Percentiles rank a stretch among this genome's conserved stretches.
These are phyloP conservation scores for Borealophlyctis nickersoniae DNA, from an alignment of 192 early-diverging fungal species.

Conservation along the genomic window DNA sequence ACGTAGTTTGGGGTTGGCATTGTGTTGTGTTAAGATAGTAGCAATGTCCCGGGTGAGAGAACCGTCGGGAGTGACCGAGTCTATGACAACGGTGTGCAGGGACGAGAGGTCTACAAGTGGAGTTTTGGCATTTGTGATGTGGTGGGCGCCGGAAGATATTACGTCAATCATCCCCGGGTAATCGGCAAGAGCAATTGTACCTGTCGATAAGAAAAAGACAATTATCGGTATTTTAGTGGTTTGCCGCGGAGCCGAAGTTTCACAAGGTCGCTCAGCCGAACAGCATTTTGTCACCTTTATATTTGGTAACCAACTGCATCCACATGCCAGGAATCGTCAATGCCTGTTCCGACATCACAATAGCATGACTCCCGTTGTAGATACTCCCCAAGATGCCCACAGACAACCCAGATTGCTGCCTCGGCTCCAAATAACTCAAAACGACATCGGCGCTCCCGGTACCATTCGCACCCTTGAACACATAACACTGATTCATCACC, in stretches of 20 bases:
- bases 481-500: slow-evolving; percentile 67
- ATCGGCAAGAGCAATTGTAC: slow-evolving; percentile 67
- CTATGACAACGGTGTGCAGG: slow-evolving; percentile 8
- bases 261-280: too few relatives aligned
- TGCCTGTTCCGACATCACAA: slow-evolving; percentile 62
- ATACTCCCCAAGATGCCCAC: slow-evolving; percentile 64
- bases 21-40: not conserved
- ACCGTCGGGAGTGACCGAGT: slow-evolving; percentile 2
- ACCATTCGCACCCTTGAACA: slow-evolving; percentile 22
- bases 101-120: slow-evolving; percentile 8
- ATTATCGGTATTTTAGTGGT: too few relatives aligned
- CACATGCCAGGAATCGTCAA: slow-evolving; percentile 67
- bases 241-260: too few relatives aligned
- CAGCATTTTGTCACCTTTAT: slow-evolving; percentile 64
- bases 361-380: slow-evolving; percentile 66
- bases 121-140: slow-evolving; percentile 10
- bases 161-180: slow-evolving; percentile 64
- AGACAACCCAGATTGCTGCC: slow-evolving; percentile 77
- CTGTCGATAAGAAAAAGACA: slow-evolving; percentile 29
- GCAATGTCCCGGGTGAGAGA: slow-evolving; percentile 12
- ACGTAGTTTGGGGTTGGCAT: not conserved
- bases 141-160: slow-evolving; percentile 47
- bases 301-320: slow-evolving; percentile 65
- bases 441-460: slow-evolving; percentile 49
- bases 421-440: slow-evolving; percentile 71